These are phyloP conservation scores for Exophiala bonariae DNA, from an alignment of 2,329 filamentous ascomycete genomes.

Conservation along the genomic window DNA sequence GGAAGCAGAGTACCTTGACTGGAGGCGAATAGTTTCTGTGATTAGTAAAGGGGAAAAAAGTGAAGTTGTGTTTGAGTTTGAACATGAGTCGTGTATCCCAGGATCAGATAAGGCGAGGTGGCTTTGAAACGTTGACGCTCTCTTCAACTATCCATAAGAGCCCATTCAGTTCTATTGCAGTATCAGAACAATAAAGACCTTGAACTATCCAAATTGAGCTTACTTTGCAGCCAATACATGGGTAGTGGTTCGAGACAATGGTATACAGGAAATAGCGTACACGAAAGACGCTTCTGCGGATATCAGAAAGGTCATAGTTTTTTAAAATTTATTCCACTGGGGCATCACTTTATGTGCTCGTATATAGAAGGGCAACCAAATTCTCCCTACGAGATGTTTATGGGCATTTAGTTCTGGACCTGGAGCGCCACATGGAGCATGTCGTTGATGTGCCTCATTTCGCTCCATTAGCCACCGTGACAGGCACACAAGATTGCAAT, in stretches of 20 bases:
- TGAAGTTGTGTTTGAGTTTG: constrained; percentile 5
- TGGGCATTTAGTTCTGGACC: background rate
- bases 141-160: background rate
- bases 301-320: background rate
- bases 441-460: background rate
- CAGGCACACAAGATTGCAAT: constrained; percentile 2
- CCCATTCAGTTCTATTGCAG: background rate
- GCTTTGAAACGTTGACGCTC: constrained; percentile 1
- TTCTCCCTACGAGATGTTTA: background rate
- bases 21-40: constrained; percentile 4
- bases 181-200: too few relatives aligned
- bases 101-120: constrained; percentile 5
- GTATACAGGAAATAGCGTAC: background rate
- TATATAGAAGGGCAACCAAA: background rate
- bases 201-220: too few relatives aligned
- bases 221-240: too few relatives aligned
- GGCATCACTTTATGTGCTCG: background rate
- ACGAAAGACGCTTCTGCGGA: background rate
- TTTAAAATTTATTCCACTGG: background rate
- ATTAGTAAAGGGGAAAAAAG: background rate
- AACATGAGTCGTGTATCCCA: constrained; percentile 2
- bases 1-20: constrained; percentile 2
- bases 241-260: background rate
- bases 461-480: constrained; percentile 1
- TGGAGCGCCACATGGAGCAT: constrained; percentile 1